Base-by-base conservation (phyloP, 2,329 filamentous ascomycete species). In the Xylaria sp. region DNA sequence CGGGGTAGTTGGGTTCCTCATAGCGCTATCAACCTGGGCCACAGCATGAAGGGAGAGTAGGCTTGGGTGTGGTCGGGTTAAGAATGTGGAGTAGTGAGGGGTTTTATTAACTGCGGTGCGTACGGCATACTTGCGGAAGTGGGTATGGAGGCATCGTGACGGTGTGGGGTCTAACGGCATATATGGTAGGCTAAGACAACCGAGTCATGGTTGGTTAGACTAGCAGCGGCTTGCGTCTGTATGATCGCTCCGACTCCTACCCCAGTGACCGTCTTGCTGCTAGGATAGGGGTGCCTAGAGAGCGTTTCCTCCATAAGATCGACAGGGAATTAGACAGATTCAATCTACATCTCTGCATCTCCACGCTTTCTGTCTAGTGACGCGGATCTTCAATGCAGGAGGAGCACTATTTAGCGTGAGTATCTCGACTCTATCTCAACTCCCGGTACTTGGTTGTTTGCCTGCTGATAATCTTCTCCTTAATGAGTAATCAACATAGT, bases 1-100 rank as follows among this genome's bases (percentile, higher is more conserved):
- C 10, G 57, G 59, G 45, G 44, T 50, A 33, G 59, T 69, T 17
- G 60, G 50, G 27, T 53, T 64, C 25, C 44, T 69, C 11, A 60
- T 68, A 27, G 20, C 53, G 39, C 22, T 67, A 15, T 50, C 57
- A 36, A 68, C 27, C n/a, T 62, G 49, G 47, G 49, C 53, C n/a
- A 57, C 17, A 47, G 45, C 61, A 39, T 25, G 45, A 59, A 47
- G 20, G n/a, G 38, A 55, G 33, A 17, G 38, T 39, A n/a, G 51
- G 39, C 17, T 39, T 22, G 59, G 47, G 36, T 31, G 42, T 51
- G 50, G 61, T 51, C 42, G 15, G 10, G 55, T 67, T 56, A 56
- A 56, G 55, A 54, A 45, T 60, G 33, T 44, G 55, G 65, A 63
- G 55, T 31, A 50, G 27, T 49, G 49, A 56, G 60, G 55, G 54